Percentiles rank a stretch among this genome's conserved stretches.
Conservation (phyloP, 257 asterid species). For the Solanum virginianum region DNA sequence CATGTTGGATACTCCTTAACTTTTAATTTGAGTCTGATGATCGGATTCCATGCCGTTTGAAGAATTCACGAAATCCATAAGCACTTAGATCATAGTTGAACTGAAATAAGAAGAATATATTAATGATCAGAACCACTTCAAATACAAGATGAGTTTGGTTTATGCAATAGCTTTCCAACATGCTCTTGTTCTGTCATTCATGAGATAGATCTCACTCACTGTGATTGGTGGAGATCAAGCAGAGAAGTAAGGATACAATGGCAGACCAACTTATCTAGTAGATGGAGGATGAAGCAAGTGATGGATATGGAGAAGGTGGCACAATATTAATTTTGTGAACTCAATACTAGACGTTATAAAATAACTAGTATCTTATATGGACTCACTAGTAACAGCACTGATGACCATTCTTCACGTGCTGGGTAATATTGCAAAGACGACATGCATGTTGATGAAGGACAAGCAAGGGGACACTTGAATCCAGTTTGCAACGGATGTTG, state of each 20-base stretch:
- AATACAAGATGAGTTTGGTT: background rate
- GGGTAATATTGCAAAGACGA: background rate
- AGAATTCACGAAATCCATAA: constrained; percentile 85
- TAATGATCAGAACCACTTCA: background rate
- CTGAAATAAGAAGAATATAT: constrained; percentile 25
- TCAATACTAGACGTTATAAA: background rate
- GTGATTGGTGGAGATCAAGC: background rate
- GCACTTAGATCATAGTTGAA: constrained; percentile 54
- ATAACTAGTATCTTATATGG: background rate
- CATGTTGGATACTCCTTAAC: background rate
- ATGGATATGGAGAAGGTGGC: background rate
- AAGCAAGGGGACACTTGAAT: background rate
- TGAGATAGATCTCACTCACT: background rate
- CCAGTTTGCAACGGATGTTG: background rate
- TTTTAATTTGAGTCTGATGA: constrained; percentile 28
- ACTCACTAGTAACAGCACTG: background rate
- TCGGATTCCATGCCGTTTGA: constrained; percentile 55
- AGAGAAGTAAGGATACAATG: background rate
- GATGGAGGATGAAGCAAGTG: background rate
- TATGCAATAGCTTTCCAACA: background rate
- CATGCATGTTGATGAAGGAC: background rate
- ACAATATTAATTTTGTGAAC: background rate
- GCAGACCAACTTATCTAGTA: background rate
- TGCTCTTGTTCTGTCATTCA: background rate
- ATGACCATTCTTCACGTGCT: background rate